These are phyloP conservation scores for Leccinum subrobustum DNA, from an alignment of 1,284 basidiomycete species.

Conservation along the genomic window DNA sequence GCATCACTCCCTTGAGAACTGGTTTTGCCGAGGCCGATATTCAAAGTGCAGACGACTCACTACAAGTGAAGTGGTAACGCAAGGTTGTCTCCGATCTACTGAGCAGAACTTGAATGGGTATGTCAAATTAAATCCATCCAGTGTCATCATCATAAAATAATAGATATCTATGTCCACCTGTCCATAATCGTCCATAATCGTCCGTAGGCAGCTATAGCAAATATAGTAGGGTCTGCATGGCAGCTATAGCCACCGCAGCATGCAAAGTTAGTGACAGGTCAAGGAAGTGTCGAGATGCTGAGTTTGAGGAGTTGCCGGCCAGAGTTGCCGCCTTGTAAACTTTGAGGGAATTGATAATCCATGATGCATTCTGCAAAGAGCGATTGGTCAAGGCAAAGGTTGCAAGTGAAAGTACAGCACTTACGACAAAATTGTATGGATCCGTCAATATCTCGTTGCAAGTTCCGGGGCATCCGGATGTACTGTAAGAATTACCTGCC, in stretches of 20 bases:
- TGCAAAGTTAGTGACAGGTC: slow-evolving; percentile 5
- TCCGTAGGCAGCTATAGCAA: slow-evolving; percentile 15
- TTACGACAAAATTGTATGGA: slow-evolving; percentile 66
- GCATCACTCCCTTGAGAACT: slow-evolving; percentile 73
- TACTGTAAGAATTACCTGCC: slow-evolving; percentile 76
- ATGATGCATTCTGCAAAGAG: slow-evolving; percentile 50
- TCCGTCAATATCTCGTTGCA: slow-evolving; percentile 63
- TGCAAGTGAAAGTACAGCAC: slow-evolving; percentile 19
- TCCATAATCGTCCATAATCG: background rate
- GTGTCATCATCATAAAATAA: slow-evolving; percentile 10
- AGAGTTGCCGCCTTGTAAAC: slow-evolving; percentile 49
- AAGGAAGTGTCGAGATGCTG: slow-evolving; percentile 3
- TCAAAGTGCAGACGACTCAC: slow-evolving; percentile 28
- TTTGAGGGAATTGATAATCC: slow-evolving; percentile 56
- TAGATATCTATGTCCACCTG: slow-evolving; percentile 5
- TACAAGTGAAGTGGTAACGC: slow-evolving; percentile 53
- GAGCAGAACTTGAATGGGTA: background rate
- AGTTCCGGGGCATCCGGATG: slow-evolving; percentile 72
- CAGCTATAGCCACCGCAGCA: slow-evolving; percentile 3
- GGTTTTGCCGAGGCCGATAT: slow-evolving; percentile 63
- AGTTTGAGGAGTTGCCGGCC: slow-evolving; percentile 29
- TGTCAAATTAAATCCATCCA: slow-evolving; percentile 15
- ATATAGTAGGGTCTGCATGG: slow-evolving; percentile 17
- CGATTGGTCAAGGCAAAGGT: background rate
- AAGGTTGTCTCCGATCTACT: background rate